Base-by-base conservation (phyloP, 139 green algal species). In the Pseudopediastrum boryanum region DNA sequence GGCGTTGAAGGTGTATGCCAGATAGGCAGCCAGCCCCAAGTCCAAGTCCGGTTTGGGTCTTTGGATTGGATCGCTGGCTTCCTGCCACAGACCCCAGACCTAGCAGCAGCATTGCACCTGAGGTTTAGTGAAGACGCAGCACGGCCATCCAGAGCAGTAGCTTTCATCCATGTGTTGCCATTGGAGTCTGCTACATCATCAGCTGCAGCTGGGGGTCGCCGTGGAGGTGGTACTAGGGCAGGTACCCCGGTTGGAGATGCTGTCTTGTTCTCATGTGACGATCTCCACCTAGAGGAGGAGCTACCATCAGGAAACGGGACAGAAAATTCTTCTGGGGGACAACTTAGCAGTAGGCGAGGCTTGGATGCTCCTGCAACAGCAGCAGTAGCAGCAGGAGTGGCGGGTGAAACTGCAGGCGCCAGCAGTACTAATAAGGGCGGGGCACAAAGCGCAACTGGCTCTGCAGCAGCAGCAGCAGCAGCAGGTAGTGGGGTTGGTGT, bases 1-100 rank as follows among this genome's bases (percentile, higher is more conserved):
- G 85, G 85, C 7, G 85, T 89, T n/a, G 71, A 85, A 5, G 86
- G 84, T 23, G 71, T 85, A 33, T 91, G 86, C 62, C 25, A 74
- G 16, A 36, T 86, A 12, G 33, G 65, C n/a, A 56, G 69, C 46
- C 8, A 25, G 2, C 38, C 42, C 25, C 63, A 54, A 0, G 75
- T 83, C 27, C 29, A 75, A 2, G 70, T 88, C 41, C 39, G 80
- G 25, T 94, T 95, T 67, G 91, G 91, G 16, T 90, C 89, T 0
- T 48, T 81, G 13, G 84, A 90, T 1, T 95, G 84, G 72, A 83
- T 90, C 9, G 41, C 68, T 41, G 52, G 64, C 33, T 65, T 85
- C 68, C 2, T 67, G 16, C 64, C 25, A 21, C 31, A 70, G n/a
- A 43, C 2, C 12, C n/a, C n/a, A n/a, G 38, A 44, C 44, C 25